Evolutionary conservation across 148 eudicot genomes (phyloP).

Genomic region (Vaccinium corymbosum): DNA sequence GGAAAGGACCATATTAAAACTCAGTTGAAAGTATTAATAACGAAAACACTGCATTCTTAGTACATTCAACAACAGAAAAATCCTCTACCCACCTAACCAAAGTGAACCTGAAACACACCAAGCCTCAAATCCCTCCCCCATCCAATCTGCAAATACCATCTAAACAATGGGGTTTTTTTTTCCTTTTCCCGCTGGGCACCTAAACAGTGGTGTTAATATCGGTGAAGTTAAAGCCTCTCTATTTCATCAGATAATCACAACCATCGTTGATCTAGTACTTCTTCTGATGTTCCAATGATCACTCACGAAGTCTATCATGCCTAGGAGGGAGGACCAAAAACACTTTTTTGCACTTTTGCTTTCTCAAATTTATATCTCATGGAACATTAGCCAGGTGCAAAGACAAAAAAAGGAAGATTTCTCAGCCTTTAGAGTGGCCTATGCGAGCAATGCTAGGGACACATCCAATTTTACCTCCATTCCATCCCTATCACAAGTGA

Average conservation of each 20-base stretch:
- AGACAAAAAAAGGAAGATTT: no score
- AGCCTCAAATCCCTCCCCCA: neutral
- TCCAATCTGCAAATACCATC: neutral
- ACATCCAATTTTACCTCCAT: no score
- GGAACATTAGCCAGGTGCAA: no score
- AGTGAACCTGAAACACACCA: neutral
- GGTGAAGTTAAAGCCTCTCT: neutral
- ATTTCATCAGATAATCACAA: neutral
- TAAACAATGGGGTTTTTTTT: neutral
- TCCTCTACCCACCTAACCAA: neutral
- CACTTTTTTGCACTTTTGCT: no score
- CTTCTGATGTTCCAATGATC: neutral
- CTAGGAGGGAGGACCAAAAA: no score
- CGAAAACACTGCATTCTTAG: neutral
- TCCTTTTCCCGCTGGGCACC: neutral
- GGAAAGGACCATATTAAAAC: no score
- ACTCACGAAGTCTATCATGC: no score
- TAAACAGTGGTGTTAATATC: neutral
- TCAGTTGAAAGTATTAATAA: neutral
- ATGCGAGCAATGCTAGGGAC: no score
- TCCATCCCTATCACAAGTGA: no score
- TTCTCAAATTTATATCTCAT: no score
- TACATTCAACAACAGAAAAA: neutral
- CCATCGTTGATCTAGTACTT: neutral
- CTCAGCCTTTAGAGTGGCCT: no score